These are phyloP conservation scores for Phytopythium aichiense DNA, from an alignment of 352 stramenopile species.

Conservation along the genomic window DNA sequence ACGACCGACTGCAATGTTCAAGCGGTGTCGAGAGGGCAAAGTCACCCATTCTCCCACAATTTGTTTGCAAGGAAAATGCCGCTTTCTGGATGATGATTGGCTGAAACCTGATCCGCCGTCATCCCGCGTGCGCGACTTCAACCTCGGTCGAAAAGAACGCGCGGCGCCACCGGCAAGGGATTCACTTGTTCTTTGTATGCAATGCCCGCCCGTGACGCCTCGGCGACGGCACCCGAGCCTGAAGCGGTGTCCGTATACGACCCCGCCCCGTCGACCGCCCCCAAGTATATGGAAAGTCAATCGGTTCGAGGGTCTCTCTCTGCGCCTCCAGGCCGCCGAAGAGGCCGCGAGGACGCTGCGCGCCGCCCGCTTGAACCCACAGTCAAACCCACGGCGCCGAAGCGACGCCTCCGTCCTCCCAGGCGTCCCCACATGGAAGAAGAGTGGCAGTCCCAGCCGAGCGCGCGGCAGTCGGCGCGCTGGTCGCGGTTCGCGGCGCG, in stretches of 20 bases:
- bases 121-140: not conserved
- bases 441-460: not conserved
- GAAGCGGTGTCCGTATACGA: not conserved
- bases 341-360: no score
- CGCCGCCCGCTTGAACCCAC: no score
- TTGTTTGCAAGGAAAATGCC: no score
- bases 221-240: not conserved
- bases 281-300: no score
- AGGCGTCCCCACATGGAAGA: not conserved
- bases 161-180: not conserved
- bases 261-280: no score
- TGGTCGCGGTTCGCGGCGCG: conserved; percentile 4
- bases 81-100: conserved; percentile 2
- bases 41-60: no score
- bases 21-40: no score
- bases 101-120: not conserved
- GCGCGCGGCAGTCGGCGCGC: not conserved
- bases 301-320: no score
- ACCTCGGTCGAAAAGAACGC: conserved; percentile 1
- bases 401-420: no score
- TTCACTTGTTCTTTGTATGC: not conserved
- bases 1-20: no score
- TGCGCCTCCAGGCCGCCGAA: no score
- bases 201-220: not conserved
- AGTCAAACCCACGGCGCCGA: no score